Percentiles rank a stretch among this genome's conserved stretches.
These are phyloP conservation scores for Polymyxa betae DNA, from an alignment of 208 protist species.

Conservation along the genomic window DNA sequence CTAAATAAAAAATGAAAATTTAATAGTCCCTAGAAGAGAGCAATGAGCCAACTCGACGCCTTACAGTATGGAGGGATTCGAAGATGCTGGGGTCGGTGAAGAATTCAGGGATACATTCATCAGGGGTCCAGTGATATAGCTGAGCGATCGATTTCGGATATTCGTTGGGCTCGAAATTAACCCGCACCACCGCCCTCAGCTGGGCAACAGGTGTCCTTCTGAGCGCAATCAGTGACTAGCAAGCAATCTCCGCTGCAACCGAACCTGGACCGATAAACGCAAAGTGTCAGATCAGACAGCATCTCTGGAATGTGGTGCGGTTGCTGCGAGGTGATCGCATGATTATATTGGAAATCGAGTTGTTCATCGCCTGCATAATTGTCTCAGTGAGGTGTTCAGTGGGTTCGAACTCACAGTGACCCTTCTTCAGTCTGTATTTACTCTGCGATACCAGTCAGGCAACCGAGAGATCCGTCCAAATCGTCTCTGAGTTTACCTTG, in stretches of 20 bases:
- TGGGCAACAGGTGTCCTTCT: not conserved
- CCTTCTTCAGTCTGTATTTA: conserved; percentile 43
- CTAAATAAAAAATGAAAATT: too few relatives aligned
- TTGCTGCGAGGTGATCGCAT: not conserved
- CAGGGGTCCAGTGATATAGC: conserved; percentile 43
- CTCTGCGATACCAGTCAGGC: not conserved
- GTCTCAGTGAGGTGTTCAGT: too few relatives aligned
- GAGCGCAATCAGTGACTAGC: not conserved
- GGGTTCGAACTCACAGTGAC: not conserved
- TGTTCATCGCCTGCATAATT: conserved; percentile 38
- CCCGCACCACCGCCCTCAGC: not conserved
- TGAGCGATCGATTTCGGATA: conserved; percentile 15
- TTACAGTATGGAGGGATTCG: conserved; percentile 5
- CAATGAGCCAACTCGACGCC: too few relatives aligned
- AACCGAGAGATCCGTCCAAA: not conserved
- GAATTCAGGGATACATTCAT: conserved; percentile 50
- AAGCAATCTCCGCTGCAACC: not conserved
- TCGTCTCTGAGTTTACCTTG: not conserved
- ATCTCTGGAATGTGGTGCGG: conserved; percentile 38
- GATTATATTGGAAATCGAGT: conserved; percentile 25
- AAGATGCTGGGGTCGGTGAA: not conserved
- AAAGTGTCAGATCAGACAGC: conserved; percentile 39
- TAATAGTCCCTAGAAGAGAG: too few relatives aligned
- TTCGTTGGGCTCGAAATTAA: conserved; percentile 44
- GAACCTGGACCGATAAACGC: conserved; percentile 20